Evolutionary conservation across 1,139 yeast genomes (phyloP).

Genomic region (Insectozyma bohioensis): DNA sequence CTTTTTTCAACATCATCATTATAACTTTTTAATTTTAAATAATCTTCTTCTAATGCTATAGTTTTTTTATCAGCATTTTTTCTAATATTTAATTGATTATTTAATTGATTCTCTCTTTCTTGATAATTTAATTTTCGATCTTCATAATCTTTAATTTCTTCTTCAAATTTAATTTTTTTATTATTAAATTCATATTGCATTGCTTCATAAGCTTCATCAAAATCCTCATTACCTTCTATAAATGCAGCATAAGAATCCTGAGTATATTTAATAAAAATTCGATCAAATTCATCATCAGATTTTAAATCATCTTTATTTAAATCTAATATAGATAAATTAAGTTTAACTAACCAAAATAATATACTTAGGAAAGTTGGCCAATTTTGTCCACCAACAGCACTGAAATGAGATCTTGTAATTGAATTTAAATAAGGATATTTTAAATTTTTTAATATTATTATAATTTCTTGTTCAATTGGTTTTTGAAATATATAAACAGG

Average conservation of each 20-base stretch:
- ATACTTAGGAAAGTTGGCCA: slow-evolving; percentile 87
- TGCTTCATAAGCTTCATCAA: slow-evolving; percentile 51
- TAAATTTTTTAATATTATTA: slow-evolving; percentile 59
- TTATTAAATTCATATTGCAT: slow-evolving; percentile 53
- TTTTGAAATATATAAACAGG: slow-evolving; percentile 73
- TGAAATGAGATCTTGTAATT: slow-evolving; percentile 77
- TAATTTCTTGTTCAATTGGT: slow-evolving; percentile 70
- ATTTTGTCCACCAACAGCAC: slow-evolving; percentile 89
- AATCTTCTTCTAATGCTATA: slow-evolving; percentile 68
- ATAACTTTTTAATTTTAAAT: slow-evolving; percentile 67
- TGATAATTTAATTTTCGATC: slow-evolving; percentile 45
- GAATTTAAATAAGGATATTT: slow-evolving; percentile 81
- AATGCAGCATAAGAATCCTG: slow-evolving; percentile 67
- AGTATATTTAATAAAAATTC: slow-evolving; percentile 65
- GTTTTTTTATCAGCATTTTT: slow-evolving; percentile 52
- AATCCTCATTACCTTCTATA: slow-evolving; percentile 62
- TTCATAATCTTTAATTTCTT: slow-evolving; percentile 39
- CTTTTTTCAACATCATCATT: slow-evolving; percentile 65
- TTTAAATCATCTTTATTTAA: slow-evolving; percentile 23
- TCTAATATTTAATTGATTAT: slow-evolving; percentile 11
- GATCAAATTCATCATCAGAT: slow-evolving; percentile 49
- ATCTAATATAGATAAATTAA: slow-evolving; percentile 49
- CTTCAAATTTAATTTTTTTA: slow-evolving; percentile 34
- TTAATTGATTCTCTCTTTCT: slow-evolving; percentile 23
- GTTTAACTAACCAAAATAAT: slow-evolving; percentile 73